Evolutionary conservation across 768 basidiomycete genomes (phyloP), one percentile per base, ranked within the genome.

Genomic region (Wakefieldia striispora): DNA sequence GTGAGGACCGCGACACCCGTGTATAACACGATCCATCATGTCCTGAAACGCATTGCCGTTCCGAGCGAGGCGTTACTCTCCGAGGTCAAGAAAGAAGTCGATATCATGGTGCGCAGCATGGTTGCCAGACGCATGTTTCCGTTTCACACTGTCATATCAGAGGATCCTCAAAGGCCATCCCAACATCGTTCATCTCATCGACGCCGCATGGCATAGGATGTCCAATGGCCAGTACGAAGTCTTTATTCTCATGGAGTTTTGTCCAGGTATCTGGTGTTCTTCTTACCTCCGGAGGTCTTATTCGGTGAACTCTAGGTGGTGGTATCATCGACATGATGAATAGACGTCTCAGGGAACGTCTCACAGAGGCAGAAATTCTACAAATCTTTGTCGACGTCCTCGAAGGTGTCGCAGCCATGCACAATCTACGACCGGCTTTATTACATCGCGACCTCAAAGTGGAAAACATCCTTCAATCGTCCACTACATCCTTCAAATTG

Each of bases 281-380:
- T 40, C 48, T 14, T 41, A 3, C 6, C 11, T 40, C 40, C 31
- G 23, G 31, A 35, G 34, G 60, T 36, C 60, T 55, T 40, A 55
- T 47, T 34, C 23, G 38, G 34, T 45, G 13, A 27, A 43, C 12
- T 21, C 2, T 56, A 92, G 94, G 94, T 41, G 97, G 97, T 34
- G 97, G 97, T 31, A 97, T 99, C 57, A 98, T 99, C 70, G 97
- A 99, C 72, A 94, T 98, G 87, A 94, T 99, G 91, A 99, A 99
- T 70, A 84, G 94, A 58, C 83, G 97, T 45, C 78, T 99, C 40
- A 82, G 95, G 46, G 94, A 98, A 70, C 83, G 97, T 21, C 78
- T 98, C 36, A 95, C 92, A 3, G 97, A 99, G 70, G 80, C 86
- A 20, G 97, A 99, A 70, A 97, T 99, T 60, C 78, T 99, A 45